Percentiles rank a stretch among this genome's conserved stretches.
phyloP scores from a whole-genome alignment of 768 basidiomycete genomes.

The Lanmaoa rubissima region DNA sequence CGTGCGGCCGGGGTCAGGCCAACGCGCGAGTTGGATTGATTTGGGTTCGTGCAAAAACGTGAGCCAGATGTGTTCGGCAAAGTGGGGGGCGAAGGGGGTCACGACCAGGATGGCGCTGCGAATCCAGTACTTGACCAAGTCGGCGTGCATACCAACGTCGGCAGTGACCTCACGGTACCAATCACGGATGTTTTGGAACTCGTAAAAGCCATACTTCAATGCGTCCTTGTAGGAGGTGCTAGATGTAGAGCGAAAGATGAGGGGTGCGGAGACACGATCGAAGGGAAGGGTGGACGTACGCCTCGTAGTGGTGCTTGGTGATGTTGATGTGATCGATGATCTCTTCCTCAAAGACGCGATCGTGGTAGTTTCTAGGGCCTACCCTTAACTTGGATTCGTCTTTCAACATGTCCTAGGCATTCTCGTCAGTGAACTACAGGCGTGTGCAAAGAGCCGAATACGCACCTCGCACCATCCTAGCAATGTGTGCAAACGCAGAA shows the following conservation, averaged over 20 bases:
- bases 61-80: slow-evolving; percentile 88
- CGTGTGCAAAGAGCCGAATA: background rate
- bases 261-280: background rate
- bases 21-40: slow-evolving; percentile 80
- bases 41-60: slow-evolving; percentile 66
- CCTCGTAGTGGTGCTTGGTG: slow-evolving; percentile 77
- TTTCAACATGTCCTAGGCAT: slow-evolving; percentile 72
- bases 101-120: slow-evolving; percentile 75
- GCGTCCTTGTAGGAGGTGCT: slow-evolving; percentile 97
- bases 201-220: slow-evolving; percentile 93
- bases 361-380: slow-evolving; percentile 78
- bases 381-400: slow-evolving; percentile 69
- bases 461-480: slow-evolving; percentile 90
- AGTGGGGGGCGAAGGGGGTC: slow-evolving; percentile 89
- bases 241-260: slow-evolving; percentile 30
- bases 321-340: slow-evolving; percentile 81
- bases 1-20: slow-evolving; percentile 65
- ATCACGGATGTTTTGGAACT: slow-evolving; percentile 86
- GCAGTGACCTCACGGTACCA: slow-evolving; percentile 94
- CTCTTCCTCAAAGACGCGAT: slow-evolving; percentile 88
- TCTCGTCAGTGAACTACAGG: background rate
- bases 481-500: slow-evolving; percentile 87
- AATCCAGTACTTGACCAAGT: slow-evolving; percentile 86
- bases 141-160: slow-evolving; percentile 88
- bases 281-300: slow-evolving; percentile 50